Evolutionary conservation across 108 stramenopile genomes (phyloP), one percentile per base, ranked within the genome.

Genomic region (Poteriospumella lacustris): DNA sequence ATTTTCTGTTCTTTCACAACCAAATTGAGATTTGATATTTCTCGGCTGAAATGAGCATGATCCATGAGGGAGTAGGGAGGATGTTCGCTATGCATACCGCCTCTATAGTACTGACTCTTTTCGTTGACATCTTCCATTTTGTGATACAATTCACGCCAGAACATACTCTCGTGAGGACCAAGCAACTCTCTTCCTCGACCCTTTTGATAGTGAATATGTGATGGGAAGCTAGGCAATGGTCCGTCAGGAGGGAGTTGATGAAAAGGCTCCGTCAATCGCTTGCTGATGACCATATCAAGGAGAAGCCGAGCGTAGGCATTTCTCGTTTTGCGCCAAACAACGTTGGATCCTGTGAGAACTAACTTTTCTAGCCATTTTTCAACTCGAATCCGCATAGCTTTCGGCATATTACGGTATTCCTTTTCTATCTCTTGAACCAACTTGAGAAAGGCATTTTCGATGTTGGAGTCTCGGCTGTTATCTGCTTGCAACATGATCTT

Each of bases 361-460:
- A 73, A 56, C 36, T 73, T 73, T 42, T 73, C 70, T 42, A 73
- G 31, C 70, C 70, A 73, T 73, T 73, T 73, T 38, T 73, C 70
- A 33, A 34, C 36, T 12, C 60, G 15, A 31, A 64, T 64, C 5
- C 60, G 60, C 9, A 31, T 9, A 31, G 3, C 9, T 64, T 64
- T 64, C 9, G 60, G 60, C 36, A 64, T 5, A 19, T 31, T 5
- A 31, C 3, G 15, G 24, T 64, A 64, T 34, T 5, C 28, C 24
- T 64, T 64, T 64, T 64, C 60, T 5, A 64, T 64, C 31, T 64
- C 60, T 64, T 24, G 3, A 12, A 64, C 5, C 28, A 5, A 64
- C 36, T 64, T 64, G 3, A 31, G 5, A 64, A 64, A 64, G 3
- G 12, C 60, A 3, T 33, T 9, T 64, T 64, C 60, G 28, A 24